Evolutionary conservation across 257 asterid species (phyloP).

Genomic region (Solanum habrochaites): DNA sequence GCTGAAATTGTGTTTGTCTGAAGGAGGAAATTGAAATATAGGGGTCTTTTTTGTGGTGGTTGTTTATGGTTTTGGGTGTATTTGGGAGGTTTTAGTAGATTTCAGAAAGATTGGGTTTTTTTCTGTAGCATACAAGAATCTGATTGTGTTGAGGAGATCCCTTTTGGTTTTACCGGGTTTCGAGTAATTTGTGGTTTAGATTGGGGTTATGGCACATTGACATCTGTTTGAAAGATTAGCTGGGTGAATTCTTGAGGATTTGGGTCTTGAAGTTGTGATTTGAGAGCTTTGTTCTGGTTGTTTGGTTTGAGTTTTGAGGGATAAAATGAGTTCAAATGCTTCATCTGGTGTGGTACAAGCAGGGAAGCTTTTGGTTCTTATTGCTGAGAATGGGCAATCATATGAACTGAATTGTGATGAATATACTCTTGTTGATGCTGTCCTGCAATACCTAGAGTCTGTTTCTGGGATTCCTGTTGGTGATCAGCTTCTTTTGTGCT

Average conservation of each 20-base stretch:
- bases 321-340: conserved; percentile 33
- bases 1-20: conserved; percentile 1
- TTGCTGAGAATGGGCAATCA: conserved; percentile 87
- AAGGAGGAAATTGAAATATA: not conserved
- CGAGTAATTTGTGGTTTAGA: not conserved
- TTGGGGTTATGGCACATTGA: not conserved
- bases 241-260: not conserved
- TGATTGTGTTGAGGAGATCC: not conserved
- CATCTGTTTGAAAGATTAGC: not conserved
- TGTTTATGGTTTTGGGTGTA: not conserved
- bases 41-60: not conserved
- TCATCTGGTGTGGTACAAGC: conserved; percentile 51
- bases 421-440: conserved; percentile 62
- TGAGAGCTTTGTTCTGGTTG: not conserved
- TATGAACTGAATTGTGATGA: conserved; percentile 62
- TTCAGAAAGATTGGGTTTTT: not conserved
- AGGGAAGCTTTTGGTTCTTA: conserved; percentile 67
- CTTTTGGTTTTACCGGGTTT: not conserved
- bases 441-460: conserved; percentile 55
- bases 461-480: conserved; percentile 40
- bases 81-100: not conserved
- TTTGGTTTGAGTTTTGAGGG: conserved; percentile 1
- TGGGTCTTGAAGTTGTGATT: not conserved
- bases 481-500: conserved; percentile 84
- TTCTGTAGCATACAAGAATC: not conserved